phyloP scores from a whole-genome alignment of 2,329 filamentous ascomycete genomes.

The Colletotrichum endophyticum region DNA sequence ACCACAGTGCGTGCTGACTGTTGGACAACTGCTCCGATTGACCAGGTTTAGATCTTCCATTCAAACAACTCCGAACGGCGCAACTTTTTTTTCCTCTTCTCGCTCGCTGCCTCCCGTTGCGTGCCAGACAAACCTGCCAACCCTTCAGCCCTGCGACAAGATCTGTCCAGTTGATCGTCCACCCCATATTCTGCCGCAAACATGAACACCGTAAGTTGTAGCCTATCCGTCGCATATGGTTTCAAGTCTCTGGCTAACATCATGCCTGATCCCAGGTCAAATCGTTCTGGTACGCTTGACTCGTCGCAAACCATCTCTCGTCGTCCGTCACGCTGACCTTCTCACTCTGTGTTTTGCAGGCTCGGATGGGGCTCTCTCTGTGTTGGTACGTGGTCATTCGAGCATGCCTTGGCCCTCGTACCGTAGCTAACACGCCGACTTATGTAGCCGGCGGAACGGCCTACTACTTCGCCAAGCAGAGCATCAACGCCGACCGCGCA shows the following conservation, averaged over 20 bases:
- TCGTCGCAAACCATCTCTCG: neutral
- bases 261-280: slow-evolving; percentile 50
- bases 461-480: slow-evolving; percentile 94
- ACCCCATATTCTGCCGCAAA: slow-evolving; percentile 25
- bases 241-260: slow-evolving; percentile 19
- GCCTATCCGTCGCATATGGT: slow-evolving; percentile 15
- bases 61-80: neutral
- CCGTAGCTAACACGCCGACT: neutral
- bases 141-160: neutral
- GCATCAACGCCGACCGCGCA: slow-evolving; percentile 89
- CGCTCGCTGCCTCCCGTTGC: neutral
- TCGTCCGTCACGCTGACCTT: slow-evolving; percentile 14
- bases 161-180: neutral
- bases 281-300: slow-evolving; percentile 65
- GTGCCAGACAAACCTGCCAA: neutral
- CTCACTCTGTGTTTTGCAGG: slow-evolving; percentile 52
- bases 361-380: slow-evolving; percentile 91
- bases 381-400: slow-evolving; percentile 62
- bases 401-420: slow-evolving; percentile 1
- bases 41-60: slow-evolving; percentile 9
- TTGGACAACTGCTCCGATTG: neutral
- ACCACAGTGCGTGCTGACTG: slow-evolving; percentile 5
- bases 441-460: slow-evolving; percentile 80
- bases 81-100: neutral
- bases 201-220: slow-evolving; percentile 61